Evolutionary conservation across 1,139 yeast genomes (phyloP), one percentile per base, ranked within the genome.

Genomic region (Blastobotrys ciferrii): DNA sequence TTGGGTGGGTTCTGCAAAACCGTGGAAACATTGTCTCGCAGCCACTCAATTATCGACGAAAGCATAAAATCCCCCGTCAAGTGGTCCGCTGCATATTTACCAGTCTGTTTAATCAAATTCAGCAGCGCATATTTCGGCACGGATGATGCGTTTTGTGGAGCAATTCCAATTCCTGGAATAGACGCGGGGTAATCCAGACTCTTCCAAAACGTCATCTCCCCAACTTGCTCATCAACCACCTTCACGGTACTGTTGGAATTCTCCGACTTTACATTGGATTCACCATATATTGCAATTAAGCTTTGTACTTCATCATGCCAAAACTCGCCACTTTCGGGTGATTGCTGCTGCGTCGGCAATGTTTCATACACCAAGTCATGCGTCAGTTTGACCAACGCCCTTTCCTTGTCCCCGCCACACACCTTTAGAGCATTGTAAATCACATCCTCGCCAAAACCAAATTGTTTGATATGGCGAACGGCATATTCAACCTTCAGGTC

Each of bases 1-100:
- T 82, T 80, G 0, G 96, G 95, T 0, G 98, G 98, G 50, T 83
- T 73, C 32, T 81, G 78, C 14, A 85, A 75, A 9, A 89, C 73
- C 1, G 65, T 64, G 4, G 72, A 66, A 43, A 84, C 70, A 57
- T 86, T 79, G 12, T 78, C 83, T 54, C 83, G 82, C 15, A 88
- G 60, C 91, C 94, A 89, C 53, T 87, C 95, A 45, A 81, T 69
- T 12, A 88, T 72, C 3, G 81, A 69, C 61, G 72, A 84, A 1
- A 89, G 64, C 70, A 84, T 77, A 57, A 85, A 81, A 55, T 81
- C 87, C 1, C 97, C 96, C 2, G 82, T 45, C 11, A 80, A 65
- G 13, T 72, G 69, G 46, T 71, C 40, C 69, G 0, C 60, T 3
- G 72, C 70, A 28, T 63, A 63, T 5, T 61, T 63, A 4, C 69